phyloP scores from a whole-genome alignment of 306 rosid species.

The Quillaja saponaria region DNA sequence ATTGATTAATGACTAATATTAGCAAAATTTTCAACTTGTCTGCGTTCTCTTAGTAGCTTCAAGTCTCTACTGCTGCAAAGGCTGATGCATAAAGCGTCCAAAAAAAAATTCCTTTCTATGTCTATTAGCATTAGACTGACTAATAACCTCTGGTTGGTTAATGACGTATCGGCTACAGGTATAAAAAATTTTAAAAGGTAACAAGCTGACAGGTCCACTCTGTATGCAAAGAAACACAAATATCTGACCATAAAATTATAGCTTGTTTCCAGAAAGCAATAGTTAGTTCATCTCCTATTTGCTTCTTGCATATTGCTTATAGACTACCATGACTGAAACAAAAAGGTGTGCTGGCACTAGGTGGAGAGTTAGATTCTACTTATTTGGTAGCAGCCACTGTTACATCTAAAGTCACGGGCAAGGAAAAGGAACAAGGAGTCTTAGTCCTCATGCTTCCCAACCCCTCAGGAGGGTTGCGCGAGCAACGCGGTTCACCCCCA shows the following conservation, averaged over 20 bases:
- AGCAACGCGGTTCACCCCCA: conserved; percentile 71
- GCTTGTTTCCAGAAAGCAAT: background rate
- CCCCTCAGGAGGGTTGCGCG: conserved; percentile 69
- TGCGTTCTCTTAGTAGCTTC: no score
- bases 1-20: no score
- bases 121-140: no score
- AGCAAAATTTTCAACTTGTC: no score
- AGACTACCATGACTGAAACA: conserved; percentile 2
- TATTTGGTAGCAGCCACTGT: background rate
- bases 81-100: no score
- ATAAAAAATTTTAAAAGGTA: no score
- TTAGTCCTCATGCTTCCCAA: conserved; percentile 58
- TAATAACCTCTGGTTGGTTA: no score
- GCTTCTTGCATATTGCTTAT: background rate
- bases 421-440: conserved; percentile 13
- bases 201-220: background rate
- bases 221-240: background rate
- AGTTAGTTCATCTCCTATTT: background rate
- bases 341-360: conserved; percentile 4
- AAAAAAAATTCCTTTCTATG: no score
- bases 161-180: no score
- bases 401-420: background rate
- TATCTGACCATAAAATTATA: background rate
- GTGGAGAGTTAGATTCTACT: background rate
- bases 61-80: no score